Conservation (phyloP, 306 rosid species). For the Castanea crenata region DNA sequence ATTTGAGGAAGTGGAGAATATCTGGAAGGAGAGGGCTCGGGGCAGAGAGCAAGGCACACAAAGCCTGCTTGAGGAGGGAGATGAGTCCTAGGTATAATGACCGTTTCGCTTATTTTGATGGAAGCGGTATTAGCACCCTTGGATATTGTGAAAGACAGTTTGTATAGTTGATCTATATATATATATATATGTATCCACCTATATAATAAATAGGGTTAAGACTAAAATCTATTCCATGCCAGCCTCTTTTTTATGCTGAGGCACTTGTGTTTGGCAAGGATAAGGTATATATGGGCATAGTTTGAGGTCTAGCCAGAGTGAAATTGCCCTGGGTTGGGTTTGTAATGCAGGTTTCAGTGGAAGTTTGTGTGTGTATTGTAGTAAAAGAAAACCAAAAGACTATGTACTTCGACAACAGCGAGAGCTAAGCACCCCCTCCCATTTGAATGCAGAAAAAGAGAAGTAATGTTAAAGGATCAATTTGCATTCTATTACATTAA, state of each 20-base stretch:
- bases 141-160: background rate
- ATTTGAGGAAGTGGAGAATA: slow-evolving; percentile 82
- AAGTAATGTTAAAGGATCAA: too few relatives aligned
- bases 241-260: background rate
- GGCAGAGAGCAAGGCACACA: slow-evolving; percentile 44
- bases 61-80: slow-evolving; percentile 46
- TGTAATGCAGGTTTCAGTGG: background rate
- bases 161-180: background rate
- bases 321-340: background rate
- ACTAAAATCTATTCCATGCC: background rate
- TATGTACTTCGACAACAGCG: too few relatives aligned
- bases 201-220: background rate
- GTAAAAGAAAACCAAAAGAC: background rate
- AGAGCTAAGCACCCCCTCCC: too few relatives aligned
- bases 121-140: background rate
- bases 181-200: background rate
- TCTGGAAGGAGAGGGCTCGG: slow-evolving; percentile 87
- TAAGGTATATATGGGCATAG: background rate
- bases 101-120: background rate
- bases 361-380: background rate
- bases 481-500: too few relatives aligned
- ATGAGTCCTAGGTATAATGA: slow-evolving; percentile 19
- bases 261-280: background rate
- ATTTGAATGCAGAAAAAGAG: too few relatives aligned
- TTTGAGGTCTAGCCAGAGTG: slow-evolving; percentile 1